Percentiles rank a stretch among this genome's conserved stretches.
Evolutionary conservation across 805 yeast genomes (phyloP).

Genomic region (Metschnikowia amazonensis): DNA sequence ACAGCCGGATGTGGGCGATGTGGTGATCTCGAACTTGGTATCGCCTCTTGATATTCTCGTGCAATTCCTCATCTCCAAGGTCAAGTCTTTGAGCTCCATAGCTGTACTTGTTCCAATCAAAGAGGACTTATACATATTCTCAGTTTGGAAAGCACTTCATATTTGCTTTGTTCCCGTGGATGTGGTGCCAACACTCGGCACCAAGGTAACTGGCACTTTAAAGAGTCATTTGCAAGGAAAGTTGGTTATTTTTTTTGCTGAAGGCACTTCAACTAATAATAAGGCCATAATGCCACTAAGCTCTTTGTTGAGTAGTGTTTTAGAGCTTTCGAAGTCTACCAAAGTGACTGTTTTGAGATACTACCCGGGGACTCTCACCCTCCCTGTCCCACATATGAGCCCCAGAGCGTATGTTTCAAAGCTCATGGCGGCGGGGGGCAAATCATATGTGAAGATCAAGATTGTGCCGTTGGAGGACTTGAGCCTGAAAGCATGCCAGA

Average conservation of each 20-base stretch:
- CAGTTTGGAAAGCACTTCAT: conserved; percentile 27
- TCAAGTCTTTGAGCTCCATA: conserved; percentile 19
- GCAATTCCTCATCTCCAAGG: conserved; percentile 28
- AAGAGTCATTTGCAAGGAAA: conserved; percentile 32
- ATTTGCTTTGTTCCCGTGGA: conserved; percentile 20
- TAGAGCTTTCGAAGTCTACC: conserved; percentile 11
- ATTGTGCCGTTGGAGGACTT: conserved; percentile 22
- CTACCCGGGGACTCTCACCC: conserved; percentile 33
- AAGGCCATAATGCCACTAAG: conserved; percentile 64
- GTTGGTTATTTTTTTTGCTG: conserved; percentile 58
- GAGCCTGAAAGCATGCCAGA: conserved; percentile 19
- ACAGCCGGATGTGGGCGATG: conserved; percentile 43
- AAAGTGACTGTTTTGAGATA: conserved; percentile 38
- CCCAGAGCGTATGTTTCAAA: conserved; percentile 21
- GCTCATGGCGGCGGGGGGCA: conserved; percentile 22
- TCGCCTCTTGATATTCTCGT: conserved; percentile 56
- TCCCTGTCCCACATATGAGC: conserved; percentile 33
- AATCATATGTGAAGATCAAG: conserved; percentile 25
- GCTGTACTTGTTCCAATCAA: conserved; percentile 40
- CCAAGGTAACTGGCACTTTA: conserved; percentile 16
- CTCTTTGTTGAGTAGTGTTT: neutral
- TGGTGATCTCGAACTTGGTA: conserved; percentile 53
- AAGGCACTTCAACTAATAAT: conserved; percentile 86
- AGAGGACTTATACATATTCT: conserved; percentile 28
- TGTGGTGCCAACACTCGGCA: conserved; percentile 5